Percentiles rank a stretch among this genome's conserved stretches.
phyloP scores from a whole-genome alignment of 2,329 filamentous ascomycete genomes.

The Aspergillus sp. region DNA sequence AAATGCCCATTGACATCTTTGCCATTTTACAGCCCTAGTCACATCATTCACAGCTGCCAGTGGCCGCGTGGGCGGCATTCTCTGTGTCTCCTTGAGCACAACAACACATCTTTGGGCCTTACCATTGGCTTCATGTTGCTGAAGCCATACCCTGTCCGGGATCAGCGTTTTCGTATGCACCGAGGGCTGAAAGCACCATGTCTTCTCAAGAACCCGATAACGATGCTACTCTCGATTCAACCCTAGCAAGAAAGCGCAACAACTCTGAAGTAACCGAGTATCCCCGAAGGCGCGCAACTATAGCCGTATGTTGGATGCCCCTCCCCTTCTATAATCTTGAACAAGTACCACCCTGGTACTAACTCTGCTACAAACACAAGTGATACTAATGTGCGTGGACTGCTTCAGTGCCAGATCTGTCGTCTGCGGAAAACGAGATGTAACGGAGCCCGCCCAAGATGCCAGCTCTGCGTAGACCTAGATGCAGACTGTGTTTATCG shows the following conservation, averaged over 20 bases:
- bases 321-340: not conserved
- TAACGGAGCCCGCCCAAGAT: slow-evolving; percentile 78
- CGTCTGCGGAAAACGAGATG: slow-evolving; percentile 78
- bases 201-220: slow-evolving; percentile 23
- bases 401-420: slow-evolving; percentile 72
- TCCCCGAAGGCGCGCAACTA: slow-evolving; percentile 36
- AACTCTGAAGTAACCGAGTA: slow-evolving; percentile 34
- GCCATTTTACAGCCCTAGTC: not conserved
- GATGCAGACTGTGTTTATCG: slow-evolving; percentile 82
- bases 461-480: slow-evolving; percentile 78
- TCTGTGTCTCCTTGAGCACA: not conserved
- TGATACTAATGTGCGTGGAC: not conserved
- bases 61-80: too few species aligned
- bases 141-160: not conserved
- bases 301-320: slow-evolving; percentile 30
- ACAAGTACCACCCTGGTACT: slow-evolving; percentile 4
- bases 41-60: not conserved
- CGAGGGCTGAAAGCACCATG: slow-evolving; percentile 14
- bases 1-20: not conserved
- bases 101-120: not conserved
- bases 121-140: not conserved
- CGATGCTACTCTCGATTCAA: slow-evolving; percentile 15
- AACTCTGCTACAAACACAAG: too few species aligned
- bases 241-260: slow-evolving; percentile 29
- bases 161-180: not conserved